Base-by-base conservation (phyloP, 108 stramenopile genomes). In the Licmophora abbreviata region DNA sequence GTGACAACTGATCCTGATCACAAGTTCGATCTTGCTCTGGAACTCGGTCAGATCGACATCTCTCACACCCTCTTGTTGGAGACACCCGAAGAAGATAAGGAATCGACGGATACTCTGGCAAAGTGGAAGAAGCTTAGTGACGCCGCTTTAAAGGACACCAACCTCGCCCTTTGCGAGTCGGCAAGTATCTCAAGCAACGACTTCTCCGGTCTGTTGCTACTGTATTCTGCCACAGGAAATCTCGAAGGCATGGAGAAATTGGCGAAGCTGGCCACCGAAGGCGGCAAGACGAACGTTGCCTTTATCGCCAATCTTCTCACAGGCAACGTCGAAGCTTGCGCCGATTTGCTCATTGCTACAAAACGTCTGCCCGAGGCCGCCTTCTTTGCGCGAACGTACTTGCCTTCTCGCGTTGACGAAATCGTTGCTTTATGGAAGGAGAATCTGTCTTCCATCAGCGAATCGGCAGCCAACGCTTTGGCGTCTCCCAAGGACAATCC, bases 81-180 rank as follows among this genome's bases (percentile, higher is more conserved):
- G 45, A 89, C 84, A 42, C 84, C 90, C 8, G 79, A 71, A 0
- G 85, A 90, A 37, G 89, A 91, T 21, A 86, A 78, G 50, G 93
- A 96, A 60, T 83, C 79, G 26, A 94, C 89, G 0, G 98, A 99
- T 34, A 85, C 92, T 14, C 76, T 92, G 71, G 61, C 80, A n/a
- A 95, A 96, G 55, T 99, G 98, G 98, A 95, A 96, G 61, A 90
- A 88, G 30, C 80, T 99, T 26, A 92, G 92, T 31, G 98, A 99
- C 74, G 85, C 96, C 17, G 98, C 98, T 14, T 82, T 99, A 30
- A 73, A 77, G 58, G 83, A 79, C 43, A 91, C 79, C 51, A 95
- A 99, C 48, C 67, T 99, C 38, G 87, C 79, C 27, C 85, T 99
- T 44, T 90, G 88, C 18, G 93, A 97, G 65, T 69, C 81, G 38